Evolutionary conservation across 2,329 filamentous ascomycete species (phyloP).

Genomic region (Diplodia mutila): DNA sequence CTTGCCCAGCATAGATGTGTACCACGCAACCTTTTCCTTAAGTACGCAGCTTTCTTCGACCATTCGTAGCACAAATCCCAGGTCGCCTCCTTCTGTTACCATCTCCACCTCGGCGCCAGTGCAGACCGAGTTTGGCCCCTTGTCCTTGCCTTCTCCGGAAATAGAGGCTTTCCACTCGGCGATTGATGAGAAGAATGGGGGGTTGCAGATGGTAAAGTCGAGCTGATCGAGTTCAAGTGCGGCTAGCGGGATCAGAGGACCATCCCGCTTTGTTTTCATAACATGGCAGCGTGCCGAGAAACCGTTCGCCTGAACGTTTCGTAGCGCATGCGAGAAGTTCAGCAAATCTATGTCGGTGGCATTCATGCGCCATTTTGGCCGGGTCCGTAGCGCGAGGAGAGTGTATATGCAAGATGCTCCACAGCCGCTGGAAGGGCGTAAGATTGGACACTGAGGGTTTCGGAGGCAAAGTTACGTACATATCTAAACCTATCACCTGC

Average conservation of each 20-base stretch:
- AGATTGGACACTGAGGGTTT: neutral
- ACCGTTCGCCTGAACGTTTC: slow-evolving; percentile 70
- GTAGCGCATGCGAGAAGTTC: slow-evolving; percentile 66
- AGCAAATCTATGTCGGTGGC: slow-evolving; percentile 72
- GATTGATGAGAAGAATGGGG: slow-evolving; percentile 84
- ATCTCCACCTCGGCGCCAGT: slow-evolving; percentile 84
- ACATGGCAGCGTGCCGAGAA: slow-evolving; percentile 68
- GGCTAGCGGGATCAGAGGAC: slow-evolving; percentile 66
- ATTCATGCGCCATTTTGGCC: slow-evolving; percentile 64
- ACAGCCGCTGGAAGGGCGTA: slow-evolving; percentile 62
- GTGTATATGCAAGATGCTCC: slow-evolving; percentile 93
- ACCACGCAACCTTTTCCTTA: slow-evolving; percentile 63
- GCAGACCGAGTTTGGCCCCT: slow-evolving; percentile 70
- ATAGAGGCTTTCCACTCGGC: slow-evolving; percentile 67
- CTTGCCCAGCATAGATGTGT: slow-evolving; percentile 88
- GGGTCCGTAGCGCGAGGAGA: slow-evolving; percentile 72
- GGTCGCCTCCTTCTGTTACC: slow-evolving; percentile 79
- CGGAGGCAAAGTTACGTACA: slow-evolving; percentile 51
- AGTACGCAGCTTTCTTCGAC: slow-evolving; percentile 63
- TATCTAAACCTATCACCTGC: slow-evolving; percentile 73
- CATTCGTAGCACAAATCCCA: slow-evolving; percentile 72
- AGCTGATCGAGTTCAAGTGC: slow-evolving; percentile 57
- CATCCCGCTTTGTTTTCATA: slow-evolving; percentile 56
- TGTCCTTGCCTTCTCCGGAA: slow-evolving; percentile 64
- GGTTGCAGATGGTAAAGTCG: slow-evolving; percentile 91